Evolutionary conservation across 2,329 filamentous ascomycete species (phyloP).

Genomic region (Alternaria ethzedia): DNA sequence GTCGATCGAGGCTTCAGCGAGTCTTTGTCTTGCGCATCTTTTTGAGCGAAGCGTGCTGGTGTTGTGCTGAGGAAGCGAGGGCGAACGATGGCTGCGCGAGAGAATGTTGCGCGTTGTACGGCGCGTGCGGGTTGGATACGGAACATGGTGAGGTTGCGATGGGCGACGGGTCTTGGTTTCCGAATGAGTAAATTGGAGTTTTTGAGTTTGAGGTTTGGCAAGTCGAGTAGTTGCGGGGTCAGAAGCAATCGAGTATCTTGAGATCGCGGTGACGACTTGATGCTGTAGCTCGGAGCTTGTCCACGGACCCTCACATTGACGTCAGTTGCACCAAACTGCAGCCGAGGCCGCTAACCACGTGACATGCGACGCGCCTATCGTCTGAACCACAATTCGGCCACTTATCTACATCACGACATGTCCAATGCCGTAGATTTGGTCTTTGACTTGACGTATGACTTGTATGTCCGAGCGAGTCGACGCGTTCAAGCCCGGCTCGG

Average conservation of each 20-base stretch:
- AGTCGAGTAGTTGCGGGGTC: neutral
- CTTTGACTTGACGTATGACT: no score
- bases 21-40: constrained; percentile 59
- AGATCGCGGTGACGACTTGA: constrained; percentile 10
- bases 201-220: neutral
- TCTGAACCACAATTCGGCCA: neutral
- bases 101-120: constrained; percentile 22
- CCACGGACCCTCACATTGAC: constrained; percentile 2
- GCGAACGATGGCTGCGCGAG: constrained; percentile 11
- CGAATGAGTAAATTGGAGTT: neutral
- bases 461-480: neutral
- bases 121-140: constrained; percentile 30
- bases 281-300: constrained; percentile 10
- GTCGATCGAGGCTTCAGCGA: constrained; percentile 68
- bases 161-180: neutral
- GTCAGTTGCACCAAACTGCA: neutral
- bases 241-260: constrained; percentile 5
- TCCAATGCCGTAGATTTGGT: neutral
- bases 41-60: constrained; percentile 38
- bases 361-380: neutral
- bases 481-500: neutral
- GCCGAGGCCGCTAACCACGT: neutral
- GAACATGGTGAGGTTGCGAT: constrained; percentile 26
- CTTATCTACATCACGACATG: neutral
- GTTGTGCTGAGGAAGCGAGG: constrained; percentile 35